phyloP scores from a whole-genome alignment of 257 asterid species.

The Fraxinus pennsylvanica region DNA sequence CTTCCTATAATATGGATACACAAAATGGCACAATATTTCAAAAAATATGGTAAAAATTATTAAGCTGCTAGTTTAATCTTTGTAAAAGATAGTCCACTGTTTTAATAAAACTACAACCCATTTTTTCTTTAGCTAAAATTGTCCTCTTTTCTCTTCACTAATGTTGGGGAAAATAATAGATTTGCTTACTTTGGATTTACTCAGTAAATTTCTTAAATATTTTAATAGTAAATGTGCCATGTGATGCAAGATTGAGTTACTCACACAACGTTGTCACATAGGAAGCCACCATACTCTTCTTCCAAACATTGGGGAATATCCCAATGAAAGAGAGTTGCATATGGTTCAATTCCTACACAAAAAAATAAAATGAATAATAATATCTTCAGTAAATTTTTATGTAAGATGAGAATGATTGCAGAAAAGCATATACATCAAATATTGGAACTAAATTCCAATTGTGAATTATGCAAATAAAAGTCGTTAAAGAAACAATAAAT shows the following conservation, averaged over 20 bases:
- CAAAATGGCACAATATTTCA: neutral
- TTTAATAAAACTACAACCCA: too few species aligned
- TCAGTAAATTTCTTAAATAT: too few species aligned
- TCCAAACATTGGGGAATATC: conserved; percentile 42
- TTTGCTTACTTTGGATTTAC: too few species aligned
- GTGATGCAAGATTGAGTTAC: conserved; percentile 2
- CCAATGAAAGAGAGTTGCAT: conserved; percentile 39
- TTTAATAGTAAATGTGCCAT: neutral
- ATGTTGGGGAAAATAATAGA: too few species aligned
- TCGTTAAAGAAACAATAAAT: neutral
- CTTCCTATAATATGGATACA: conserved; percentile 8
- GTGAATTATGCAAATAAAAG: neutral
- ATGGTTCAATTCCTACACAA: conserved; percentile 22
- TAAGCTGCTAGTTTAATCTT: too few species aligned
- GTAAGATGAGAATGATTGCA: too few species aligned
- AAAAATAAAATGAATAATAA: too few species aligned
- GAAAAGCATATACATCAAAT: too few species aligned
- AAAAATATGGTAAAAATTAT: neutral
- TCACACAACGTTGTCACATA: conserved; percentile 27
- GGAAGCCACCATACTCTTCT: conserved; percentile 40
- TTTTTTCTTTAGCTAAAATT: too few species aligned
- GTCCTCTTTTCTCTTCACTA: too few species aligned
- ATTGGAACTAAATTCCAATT: neutral
- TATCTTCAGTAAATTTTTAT: neutral
- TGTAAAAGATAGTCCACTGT: too few species aligned